A percentile compares a stretch with the other conserved stretches of the same genome.
phyloP scores from a whole-genome alignment of 2,329 filamentous ascomycete genomes.

The Diaporthe sp. region DNA sequence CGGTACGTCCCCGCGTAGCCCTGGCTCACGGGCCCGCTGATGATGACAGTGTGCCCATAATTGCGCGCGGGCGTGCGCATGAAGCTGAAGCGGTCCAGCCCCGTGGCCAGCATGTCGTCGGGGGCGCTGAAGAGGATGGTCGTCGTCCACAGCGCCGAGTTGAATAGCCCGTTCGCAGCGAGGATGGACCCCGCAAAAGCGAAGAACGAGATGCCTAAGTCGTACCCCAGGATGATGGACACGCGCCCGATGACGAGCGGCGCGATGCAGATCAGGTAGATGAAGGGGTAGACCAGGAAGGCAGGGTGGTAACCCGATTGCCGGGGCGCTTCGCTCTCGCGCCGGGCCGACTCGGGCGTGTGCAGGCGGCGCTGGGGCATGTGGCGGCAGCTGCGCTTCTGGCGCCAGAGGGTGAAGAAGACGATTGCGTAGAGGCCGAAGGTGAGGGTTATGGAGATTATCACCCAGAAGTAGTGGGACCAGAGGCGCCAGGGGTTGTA shows the following conservation, averaged over 20 bases:
- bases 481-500: conserved; percentile 37
- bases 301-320: conserved; percentile 41
- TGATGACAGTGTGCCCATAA: conserved; percentile 1
- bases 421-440: conserved; percentile 33
- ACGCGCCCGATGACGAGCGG: conserved; percentile 39
- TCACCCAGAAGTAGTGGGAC: conserved; percentile 39
- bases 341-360: not conserved
- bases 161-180: conserved; percentile 39
- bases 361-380: conserved; percentile 19
- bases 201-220: conserved; percentile 32
- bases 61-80: conserved; percentile 36
- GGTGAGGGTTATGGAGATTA: conserved; percentile 37
- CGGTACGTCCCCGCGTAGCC: conserved; percentile 16
- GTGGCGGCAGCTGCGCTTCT: conserved; percentile 36
- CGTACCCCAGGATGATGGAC: conserved; percentile 25
- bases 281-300: conserved; percentile 41
- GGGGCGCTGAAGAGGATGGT: conserved; percentile 40
- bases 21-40: conserved; percentile 12
- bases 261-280: conserved; percentile 40
- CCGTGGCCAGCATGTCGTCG: conserved; percentile 38
- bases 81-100: conserved; percentile 40
- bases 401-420: conserved; percentile 37
- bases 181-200: conserved; percentile 37
- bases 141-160: conserved; percentile 41
- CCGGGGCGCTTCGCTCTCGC: not conserved